Percentiles rank a stretch among this genome's conserved stretches.
phyloP scores from a whole-genome alignment of 2,329 filamentous ascomycete species.

The Geosmithia putterillii region DNA sequence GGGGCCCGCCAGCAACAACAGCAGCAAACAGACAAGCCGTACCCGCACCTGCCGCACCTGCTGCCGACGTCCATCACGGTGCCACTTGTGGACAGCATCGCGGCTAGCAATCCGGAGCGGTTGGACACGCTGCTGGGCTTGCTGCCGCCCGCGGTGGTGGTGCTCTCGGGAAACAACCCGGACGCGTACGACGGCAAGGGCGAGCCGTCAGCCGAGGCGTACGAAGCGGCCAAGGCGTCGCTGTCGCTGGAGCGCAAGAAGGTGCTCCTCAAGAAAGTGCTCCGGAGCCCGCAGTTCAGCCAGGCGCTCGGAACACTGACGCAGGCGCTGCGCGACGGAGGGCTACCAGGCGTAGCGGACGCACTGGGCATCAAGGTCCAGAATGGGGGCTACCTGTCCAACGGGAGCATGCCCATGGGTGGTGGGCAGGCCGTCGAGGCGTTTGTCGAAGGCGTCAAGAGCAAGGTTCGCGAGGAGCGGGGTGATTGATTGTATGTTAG shows the following conservation, averaged over 20 bases:
- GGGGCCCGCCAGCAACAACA: neutral
- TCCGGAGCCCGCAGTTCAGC: slow-evolving; percentile 81
- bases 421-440: slow-evolving; percentile 82
- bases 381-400: slow-evolving; percentile 71
- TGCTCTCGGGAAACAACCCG: slow-evolving; percentile 56
- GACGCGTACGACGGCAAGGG: slow-evolving; percentile 42
- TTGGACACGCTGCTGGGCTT: slow-evolving; percentile 66
- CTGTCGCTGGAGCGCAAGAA: slow-evolving; percentile 70
- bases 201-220: slow-evolving; percentile 56
- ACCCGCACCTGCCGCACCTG: slow-evolving; percentile 77
- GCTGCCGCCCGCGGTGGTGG: slow-evolving; percentile 66
- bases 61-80: slow-evolving; percentile 68
- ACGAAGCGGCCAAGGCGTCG: slow-evolving; percentile 62
- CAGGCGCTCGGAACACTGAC: slow-evolving; percentile 80
- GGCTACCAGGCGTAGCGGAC: slow-evolving; percentile 78
- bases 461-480: slow-evolving; percentile 51
- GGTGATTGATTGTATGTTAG: too few relatives aligned
- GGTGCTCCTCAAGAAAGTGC: slow-evolving; percentile 63
- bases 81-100: slow-evolving; percentile 55
- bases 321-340: slow-evolving; percentile 79
- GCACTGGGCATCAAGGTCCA: slow-evolving; percentile 70
- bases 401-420: slow-evolving; percentile 72
- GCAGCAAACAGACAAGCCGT: slow-evolving; percentile 42
- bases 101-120: slow-evolving; percentile 35
- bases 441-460: slow-evolving; percentile 82